Evolutionary conservation across 108 stramenopile genomes (phyloP).

Genomic region (Parmales sp.): DNA sequence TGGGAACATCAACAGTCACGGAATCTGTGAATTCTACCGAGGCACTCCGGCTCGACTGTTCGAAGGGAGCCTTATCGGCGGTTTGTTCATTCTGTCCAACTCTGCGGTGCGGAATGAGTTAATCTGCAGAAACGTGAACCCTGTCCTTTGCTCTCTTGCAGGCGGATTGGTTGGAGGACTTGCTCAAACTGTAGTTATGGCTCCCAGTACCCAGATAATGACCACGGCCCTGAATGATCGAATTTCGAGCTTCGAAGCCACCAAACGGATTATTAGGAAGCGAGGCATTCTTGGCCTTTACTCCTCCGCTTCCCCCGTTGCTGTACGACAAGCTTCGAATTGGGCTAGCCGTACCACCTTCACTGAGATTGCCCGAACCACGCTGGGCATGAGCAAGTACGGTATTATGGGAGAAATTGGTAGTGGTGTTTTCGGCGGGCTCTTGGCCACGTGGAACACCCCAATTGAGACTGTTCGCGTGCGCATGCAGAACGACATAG

Average conservation of each 20-base stretch:
- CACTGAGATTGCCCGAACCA: constrained; percentile 34
- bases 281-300: constrained; percentile 34
- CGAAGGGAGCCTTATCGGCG: constrained; percentile 27
- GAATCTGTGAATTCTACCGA: too few species aligned
- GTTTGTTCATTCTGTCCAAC: constrained; percentile 31
- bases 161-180: constrained; percentile 42
- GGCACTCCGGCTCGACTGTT: too few species aligned
- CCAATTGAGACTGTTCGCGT: constrained; percentile 47
- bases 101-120: constrained; percentile 26
- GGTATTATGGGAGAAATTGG: constrained; percentile 41
- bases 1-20: too few species aligned
- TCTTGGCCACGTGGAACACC: constrained; percentile 49
- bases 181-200: constrained; percentile 47
- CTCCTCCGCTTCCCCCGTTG: constrained; percentile 29
- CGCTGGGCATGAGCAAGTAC: constrained; percentile 31
- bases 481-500: constrained; percentile 27
- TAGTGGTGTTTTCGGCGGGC: constrained; percentile 39
- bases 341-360: constrained; percentile 40
- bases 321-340: constrained; percentile 40
- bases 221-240: constrained; percentile 36
- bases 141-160: constrained; percentile 24
- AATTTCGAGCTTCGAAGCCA: constrained; percentile 25
- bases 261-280: constrained; percentile 31
- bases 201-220: constrained; percentile 42
- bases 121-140: constrained; percentile 24